A percentile compares a stretch with the other conserved stretches of the same genome.
Evolutionary conservation across 495 filamentous ascomycete species (phyloP).

Genomic region (Hyaloscypha hepaticicola): DNA sequence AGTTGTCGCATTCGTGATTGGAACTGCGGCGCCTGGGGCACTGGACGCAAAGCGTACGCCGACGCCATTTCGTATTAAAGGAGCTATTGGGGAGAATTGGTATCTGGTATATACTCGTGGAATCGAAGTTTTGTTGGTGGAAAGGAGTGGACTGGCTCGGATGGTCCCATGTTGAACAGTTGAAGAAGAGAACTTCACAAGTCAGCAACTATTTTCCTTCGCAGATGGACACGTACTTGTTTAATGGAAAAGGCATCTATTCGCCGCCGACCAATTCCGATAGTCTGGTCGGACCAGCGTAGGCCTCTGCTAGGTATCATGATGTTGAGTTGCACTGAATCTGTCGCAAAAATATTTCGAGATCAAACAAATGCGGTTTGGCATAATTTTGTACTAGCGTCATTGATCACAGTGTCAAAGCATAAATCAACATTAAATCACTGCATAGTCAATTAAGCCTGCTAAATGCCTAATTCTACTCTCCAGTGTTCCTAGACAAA

Average conservation of each 20-base stretch:
- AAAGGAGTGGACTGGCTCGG: constrained; percentile 28
- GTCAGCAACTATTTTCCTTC: constrained; percentile 20
- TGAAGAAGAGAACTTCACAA: constrained; percentile 27
- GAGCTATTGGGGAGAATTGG: constrained; percentile 15
- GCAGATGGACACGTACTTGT: constrained; percentile 32
- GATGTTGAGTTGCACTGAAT: constrained; percentile 18
- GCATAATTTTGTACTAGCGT: constrained; percentile 1
- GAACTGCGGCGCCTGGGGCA: constrained; percentile 7
- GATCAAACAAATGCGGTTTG: not conserved
- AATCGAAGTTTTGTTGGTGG: constrained; percentile 12
- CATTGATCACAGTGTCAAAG: not conserved
- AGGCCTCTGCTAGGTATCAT: constrained; percentile 57
- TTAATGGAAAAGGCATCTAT: constrained; percentile 33
- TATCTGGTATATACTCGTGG: constrained; percentile 13
- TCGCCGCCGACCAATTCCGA: constrained; percentile 37
- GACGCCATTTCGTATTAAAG: constrained; percentile 26
- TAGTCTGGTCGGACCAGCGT: constrained; percentile 41
- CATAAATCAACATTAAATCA: not conserved
- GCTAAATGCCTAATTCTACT: not conserved
- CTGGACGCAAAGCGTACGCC: constrained; percentile 36
- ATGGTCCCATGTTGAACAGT: constrained; percentile 27
- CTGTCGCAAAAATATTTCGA: constrained; percentile 30
- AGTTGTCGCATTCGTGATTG: not conserved
- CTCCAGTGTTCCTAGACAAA: not conserved
- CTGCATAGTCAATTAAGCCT: not conserved